Evolutionary conservation across 805 yeast species (phyloP), one percentile per base, ranked within the genome.

Genomic region (Candida germanica): DNA sequence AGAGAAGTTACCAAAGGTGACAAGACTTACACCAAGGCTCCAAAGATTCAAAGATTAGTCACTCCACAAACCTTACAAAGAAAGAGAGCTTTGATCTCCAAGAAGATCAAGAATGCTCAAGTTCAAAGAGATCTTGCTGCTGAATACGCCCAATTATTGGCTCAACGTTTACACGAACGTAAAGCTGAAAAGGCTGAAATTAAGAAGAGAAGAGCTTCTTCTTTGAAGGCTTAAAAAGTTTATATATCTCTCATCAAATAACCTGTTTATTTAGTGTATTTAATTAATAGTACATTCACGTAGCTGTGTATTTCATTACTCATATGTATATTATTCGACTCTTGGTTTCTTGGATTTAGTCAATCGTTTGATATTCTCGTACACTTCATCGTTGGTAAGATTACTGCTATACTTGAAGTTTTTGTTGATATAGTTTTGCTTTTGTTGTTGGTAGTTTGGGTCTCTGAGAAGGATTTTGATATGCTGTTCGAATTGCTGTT

Each of bases 91-190:
- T 83, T 86, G 71, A 85, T 79, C 71, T 82, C 96, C 61, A 76
- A 82, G 75, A 93, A 93, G 84, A 77, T 86, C 71, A 86, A 81
- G 79, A 86, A 87, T 74, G 97, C 98, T 71, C 95, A 87, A 80
- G 88, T 87, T 66, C 96, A 88, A 77, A 88, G 95, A 87, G 98
- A 93, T 73, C 96, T 95, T 77, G 98, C 99, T 74, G 95, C 98
- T 68, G 98, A 93, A 77, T 93, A 93, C 83, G 95, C 97, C 68
- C 95, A 89, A 77, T 80, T 93, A 69, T 80, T 93, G 71, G 98
- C 99, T 69, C 77, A 87, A 79, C 91, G 98, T 76, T 84, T 91
- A 72, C 85, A 87, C 74, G 97, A 91, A 77, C 87, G 89, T 79
- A 91, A 91, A 81, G 91, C 94, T 69, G 95, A 87, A 77, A 87